Percentiles rank a stretch among this genome's conserved stretches.
These are phyloP conservation scores for Xerocomellus chrysenteron DNA, from an alignment of 768 basidiomycete species.

Conservation along the genomic window DNA sequence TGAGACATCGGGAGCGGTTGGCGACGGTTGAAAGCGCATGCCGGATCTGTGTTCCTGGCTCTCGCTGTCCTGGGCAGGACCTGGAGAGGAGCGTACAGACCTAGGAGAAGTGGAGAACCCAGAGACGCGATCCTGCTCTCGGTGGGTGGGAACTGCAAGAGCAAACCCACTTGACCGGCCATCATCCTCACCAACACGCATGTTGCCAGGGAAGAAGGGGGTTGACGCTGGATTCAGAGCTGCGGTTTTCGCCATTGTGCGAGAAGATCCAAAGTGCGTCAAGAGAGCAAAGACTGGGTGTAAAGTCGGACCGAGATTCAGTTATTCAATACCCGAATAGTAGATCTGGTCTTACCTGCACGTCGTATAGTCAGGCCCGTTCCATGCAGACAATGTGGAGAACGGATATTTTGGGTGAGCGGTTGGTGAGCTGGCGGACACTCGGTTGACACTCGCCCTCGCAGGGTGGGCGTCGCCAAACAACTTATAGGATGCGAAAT, in stretches of 20 bases:
- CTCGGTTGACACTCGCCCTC: conserved; percentile 7
- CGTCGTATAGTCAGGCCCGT: conserved; percentile 20
- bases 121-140: conserved; percentile 46
- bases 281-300: conserved; percentile 27
- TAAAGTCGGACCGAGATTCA: conserved; percentile 1
- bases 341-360: conserved; percentile 24
- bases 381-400: conserved; percentile 26
- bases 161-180: conserved; percentile 39
- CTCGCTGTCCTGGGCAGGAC: conserved; percentile 46
- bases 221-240: conserved; percentile 79
- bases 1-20: conserved; percentile 41
- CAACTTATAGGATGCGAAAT: conserved; percentile 9
- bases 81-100: conserved; percentile 69
- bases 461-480: conserved; percentile 18
- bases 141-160: conserved; percentile 47
- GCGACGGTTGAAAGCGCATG: conserved; percentile 38
- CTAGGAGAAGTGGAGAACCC: conserved; percentile 59
- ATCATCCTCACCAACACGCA: conserved; percentile 59
- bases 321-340: neutral
- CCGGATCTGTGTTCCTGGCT: conserved; percentile 20
- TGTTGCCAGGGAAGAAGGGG: conserved; percentile 75
- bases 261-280: conserved; percentile 14
- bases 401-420: neutral
- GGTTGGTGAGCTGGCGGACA: neutral
- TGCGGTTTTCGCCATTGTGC: conserved; percentile 70